Base-by-base conservation (phyloP, 768 basidiomycete species). In the Mycena rebaudengoi region DNA sequence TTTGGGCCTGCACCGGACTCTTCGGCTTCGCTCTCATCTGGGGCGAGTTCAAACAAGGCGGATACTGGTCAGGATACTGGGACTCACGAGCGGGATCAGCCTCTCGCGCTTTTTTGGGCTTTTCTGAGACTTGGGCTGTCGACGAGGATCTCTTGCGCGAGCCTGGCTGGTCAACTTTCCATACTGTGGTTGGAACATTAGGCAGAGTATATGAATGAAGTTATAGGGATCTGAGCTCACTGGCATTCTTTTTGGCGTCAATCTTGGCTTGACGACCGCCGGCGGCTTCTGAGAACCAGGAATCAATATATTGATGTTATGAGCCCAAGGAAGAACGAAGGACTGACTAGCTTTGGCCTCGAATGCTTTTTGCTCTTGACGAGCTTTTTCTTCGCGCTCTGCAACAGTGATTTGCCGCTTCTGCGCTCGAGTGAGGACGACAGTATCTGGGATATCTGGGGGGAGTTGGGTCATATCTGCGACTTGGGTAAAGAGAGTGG, bases 71-170 rank as follows among this genome's bases (percentile, higher is more conserved):
- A 33, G 5, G 1, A 21, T n/a, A n/a, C n/a, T n/a, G n/a, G n/a
- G n/a, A n/a, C n/a, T n/a, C n/a, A n/a, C n/a, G n/a, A n/a, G n/a
- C n/a, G n/a, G n/a, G n/a, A n/a, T n/a, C 37, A 6, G 29, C 29
- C 41, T 41, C 14, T 30, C 40, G 53, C 3, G 53, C 32, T 16
- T 55, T 55, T 21, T 52, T 55, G 41, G 13, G 29, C 18, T 5
- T n/a, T 23, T 55, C 54, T 2, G 41, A 6, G 1, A 23, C 54
- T 45, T 29, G 54, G 11, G 18, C 30, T n/a, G 54, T 55, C n/a
- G 53, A 54, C 40, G 28, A 45, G 21, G 54, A 33, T 30, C 54
- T 21, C 26, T 55, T 55, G 40, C 54, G 40, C 30, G 54, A 32
- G 6, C 16, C 21, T 6, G 54, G 28, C 54, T 16, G 54, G 35